Evolutionary conservation across 441 rosid species (phyloP).

Genomic region (Populus trichocarpa): DNA sequence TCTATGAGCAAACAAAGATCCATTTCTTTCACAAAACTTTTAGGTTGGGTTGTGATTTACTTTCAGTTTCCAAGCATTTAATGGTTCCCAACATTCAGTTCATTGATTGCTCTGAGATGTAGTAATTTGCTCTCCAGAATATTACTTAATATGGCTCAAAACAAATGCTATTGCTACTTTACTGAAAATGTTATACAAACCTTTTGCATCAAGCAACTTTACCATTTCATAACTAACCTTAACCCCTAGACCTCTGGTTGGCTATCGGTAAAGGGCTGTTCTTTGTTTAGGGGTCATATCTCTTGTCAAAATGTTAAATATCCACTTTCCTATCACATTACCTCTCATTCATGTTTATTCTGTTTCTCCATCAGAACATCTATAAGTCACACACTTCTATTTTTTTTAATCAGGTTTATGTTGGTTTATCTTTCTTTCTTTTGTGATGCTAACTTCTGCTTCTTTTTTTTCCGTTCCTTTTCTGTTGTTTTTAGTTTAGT

Average conservation of each 20-base stretch:
- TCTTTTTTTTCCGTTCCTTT: not conserved
- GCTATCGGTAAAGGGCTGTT: not conserved
- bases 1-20: not conserved
- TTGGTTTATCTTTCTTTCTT: not conserved
- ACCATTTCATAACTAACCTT: not conserved
- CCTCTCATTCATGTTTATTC: not conserved
- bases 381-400: not conserved
- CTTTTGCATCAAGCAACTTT: not conserved
- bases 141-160: not conserved
- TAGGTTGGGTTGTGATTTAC: not conserved
- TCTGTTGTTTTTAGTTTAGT: not conserved
- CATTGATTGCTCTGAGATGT: not conserved
- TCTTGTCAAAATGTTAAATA: not conserved
- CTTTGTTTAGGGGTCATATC: not conserved
- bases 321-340: not conserved
- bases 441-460: not conserved
- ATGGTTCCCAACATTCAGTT: not conserved
- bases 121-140: not conserved
- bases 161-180: not conserved
- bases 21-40: not conserved
- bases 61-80: not conserved
- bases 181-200: not conserved
- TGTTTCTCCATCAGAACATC: not conserved
- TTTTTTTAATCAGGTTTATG: not conserved
- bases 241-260: not conserved